Conservation (phyloP, 2,329 filamentous ascomycete genomes). For the Trichoderma cornu-damae region DNA sequence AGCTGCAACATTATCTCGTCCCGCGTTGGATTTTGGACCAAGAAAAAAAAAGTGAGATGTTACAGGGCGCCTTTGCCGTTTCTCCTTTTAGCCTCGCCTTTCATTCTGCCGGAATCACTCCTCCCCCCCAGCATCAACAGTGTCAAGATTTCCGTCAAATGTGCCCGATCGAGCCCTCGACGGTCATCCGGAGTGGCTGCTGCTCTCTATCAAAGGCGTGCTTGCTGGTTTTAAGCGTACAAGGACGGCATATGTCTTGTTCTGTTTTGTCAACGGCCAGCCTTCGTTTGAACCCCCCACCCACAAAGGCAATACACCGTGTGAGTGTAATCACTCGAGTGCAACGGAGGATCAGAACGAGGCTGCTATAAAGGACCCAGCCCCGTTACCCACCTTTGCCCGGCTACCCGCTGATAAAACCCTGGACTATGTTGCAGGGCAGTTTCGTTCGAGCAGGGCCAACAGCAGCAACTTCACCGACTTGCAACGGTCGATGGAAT, state of each 20-base stretch:
- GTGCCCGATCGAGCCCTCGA: not conserved
- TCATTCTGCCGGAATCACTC: not conserved
- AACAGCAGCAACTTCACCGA: slow-evolving; percentile 2
- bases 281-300: too few species aligned
- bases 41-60: slow-evolving; percentile 4
- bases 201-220: not conserved
- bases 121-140: not conserved
- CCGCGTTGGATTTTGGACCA: too few species aligned
- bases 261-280: too few species aligned
- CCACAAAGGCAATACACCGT: not conserved
- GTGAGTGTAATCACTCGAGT: not conserved
- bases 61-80: slow-evolving; percentile 1
- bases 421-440: not conserved
- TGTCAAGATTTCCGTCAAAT: not conserved
- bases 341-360: not conserved
- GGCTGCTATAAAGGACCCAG: not conserved
- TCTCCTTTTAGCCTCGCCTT: slow-evolving; percentile 10
- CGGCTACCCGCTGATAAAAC: not conserved
- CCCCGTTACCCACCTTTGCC: slow-evolving; percentile 8
- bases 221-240: not conserved
- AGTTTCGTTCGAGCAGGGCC: slow-evolving; percentile 1
- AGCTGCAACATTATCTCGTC: not conserved
- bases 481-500: not conserved
- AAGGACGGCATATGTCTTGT: too few species aligned
- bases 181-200: not conserved